phyloP scores from a whole-genome alignment of 768 basidiomycete genomes.

The Filobasidium floriforme region DNA sequence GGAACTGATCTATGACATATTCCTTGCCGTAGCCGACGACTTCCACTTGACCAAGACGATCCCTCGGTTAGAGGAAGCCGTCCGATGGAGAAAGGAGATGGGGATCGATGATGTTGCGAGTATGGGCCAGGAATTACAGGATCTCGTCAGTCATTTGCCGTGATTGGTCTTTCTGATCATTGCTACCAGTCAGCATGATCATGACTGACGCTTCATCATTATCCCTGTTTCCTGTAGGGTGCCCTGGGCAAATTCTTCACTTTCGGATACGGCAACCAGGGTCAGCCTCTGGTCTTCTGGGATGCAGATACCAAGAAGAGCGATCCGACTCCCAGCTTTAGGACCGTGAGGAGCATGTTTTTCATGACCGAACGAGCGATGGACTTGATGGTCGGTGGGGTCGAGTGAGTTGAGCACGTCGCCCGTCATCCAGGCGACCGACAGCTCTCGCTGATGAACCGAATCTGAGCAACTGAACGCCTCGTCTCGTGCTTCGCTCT shows the following conservation, averaged over 20 bases:
- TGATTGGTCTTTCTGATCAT: neutral
- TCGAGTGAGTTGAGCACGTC: conserved; percentile 20
- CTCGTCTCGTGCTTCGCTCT: neutral
- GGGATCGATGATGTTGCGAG: conserved; percentile 33
- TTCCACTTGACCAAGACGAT: conserved; percentile 31
- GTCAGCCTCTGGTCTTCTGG: conserved; percentile 13
- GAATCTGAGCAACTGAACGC: neutral
- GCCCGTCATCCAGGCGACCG: too few species aligned
- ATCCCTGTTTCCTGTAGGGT: neutral
- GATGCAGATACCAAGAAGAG: conserved; percentile 8
- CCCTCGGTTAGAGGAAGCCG: conserved; percentile 29
- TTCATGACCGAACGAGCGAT: conserved; percentile 39
- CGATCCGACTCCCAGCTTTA: conserved; percentile 10
- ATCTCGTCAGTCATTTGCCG: conserved; percentile 27
- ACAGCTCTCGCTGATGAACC: neutral
- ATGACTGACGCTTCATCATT: neutral
- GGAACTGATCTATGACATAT: too few species aligned
- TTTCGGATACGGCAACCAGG: conserved; percentile 24
- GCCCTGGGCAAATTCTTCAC: conserved; percentile 27
- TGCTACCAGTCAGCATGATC: too few species aligned
- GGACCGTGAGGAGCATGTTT: conserved; percentile 26
- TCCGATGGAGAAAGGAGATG: conserved; percentile 37
- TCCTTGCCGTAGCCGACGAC: conserved; percentile 40
- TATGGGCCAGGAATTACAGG: conserved; percentile 31
- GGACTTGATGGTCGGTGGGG: conserved; percentile 39